These are phyloP conservation scores for Escallonia herrerae DNA, from an alignment of 129 eudicot genomes.

Conservation along the genomic window DNA sequence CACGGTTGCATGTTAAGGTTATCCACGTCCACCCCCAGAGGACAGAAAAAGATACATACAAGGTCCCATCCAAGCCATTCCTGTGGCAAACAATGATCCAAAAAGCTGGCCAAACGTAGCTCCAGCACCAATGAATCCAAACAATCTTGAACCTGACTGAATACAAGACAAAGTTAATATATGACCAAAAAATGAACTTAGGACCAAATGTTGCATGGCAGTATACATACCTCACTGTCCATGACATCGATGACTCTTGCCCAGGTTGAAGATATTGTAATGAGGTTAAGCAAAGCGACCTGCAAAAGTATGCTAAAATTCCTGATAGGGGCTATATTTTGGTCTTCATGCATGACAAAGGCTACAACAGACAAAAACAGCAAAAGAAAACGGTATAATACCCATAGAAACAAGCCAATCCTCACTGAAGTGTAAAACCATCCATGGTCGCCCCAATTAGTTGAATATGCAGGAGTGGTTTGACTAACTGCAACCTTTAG, in stretches of 20 bases:
- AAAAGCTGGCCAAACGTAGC: slow-evolving; percentile 92
- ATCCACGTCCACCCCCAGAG: background rate
- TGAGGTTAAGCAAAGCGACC: slow-evolving; percentile 84
- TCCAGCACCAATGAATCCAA: slow-evolving; percentile 95
- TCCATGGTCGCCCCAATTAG: slow-evolving; percentile 53
- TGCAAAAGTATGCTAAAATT: slow-evolving; percentile 21
- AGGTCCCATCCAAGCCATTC: slow-evolving; percentile 93
- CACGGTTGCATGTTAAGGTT: background rate
- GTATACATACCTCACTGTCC: slow-evolving; percentile 78
- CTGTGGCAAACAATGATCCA: slow-evolving; percentile 86
- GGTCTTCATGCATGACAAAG: slow-evolving; percentile 1
- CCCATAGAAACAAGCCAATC: slow-evolving; percentile 85
- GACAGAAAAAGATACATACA: slow-evolving; percentile 37
- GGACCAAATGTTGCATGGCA: slow-evolving; percentile 6
- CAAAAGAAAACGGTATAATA: slow-evolving; percentile 23
- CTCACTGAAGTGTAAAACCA: slow-evolving; percentile 84
- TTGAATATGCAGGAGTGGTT: slow-evolving; percentile 23
- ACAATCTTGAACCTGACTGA: slow-evolving; percentile 99
- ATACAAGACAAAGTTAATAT: slow-evolving; percentile 32
- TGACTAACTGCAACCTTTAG: slow-evolving; percentile 44
- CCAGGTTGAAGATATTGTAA: slow-evolving; percentile 96
- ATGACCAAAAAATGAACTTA: background rate
- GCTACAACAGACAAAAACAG: slow-evolving; percentile 3
- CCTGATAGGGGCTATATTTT: background rate
- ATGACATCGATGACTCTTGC: slow-evolving; percentile 92